A percentile compares a stretch with the other conserved stretches of the same genome.
These are phyloP conservation scores for Elsinoe fawcettii DNA, from an alignment of 2,329 filamentous ascomycete species.

Conservation along the genomic window DNA sequence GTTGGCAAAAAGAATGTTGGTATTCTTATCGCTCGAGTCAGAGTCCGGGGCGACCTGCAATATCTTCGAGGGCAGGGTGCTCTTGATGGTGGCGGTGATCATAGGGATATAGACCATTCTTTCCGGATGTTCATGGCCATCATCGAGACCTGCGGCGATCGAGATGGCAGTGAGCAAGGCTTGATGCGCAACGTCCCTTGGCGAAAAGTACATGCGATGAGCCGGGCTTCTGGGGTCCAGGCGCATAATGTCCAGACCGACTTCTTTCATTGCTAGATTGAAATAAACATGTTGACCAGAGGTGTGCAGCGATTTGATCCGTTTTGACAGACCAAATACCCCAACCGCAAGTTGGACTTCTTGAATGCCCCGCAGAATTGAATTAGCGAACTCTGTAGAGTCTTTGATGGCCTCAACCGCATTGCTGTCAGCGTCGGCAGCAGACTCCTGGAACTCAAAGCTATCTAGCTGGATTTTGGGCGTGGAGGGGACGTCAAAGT, in stretches of 20 bases:
- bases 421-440: conserved; percentile 64
- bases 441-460: conserved; percentile 44
- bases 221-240: conserved; percentile 88
- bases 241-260: conserved; percentile 85
- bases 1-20: conserved; percentile 94
- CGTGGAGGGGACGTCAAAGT: conserved; percentile 3
- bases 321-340: conserved; percentile 79
- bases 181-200: conserved; percentile 88
- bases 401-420: conserved; percentile 81
- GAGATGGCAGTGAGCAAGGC: conserved; percentile 86
- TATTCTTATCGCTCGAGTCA: conserved; percentile 73
- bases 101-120: conserved; percentile 90
- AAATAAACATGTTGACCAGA: conserved; percentile 66
- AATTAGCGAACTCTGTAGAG: conserved; percentile 85
- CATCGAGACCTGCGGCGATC: conserved; percentile 83
- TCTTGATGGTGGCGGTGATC: conserved; percentile 91
- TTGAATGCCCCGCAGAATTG: conserved; percentile 83
- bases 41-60: conserved; percentile 66
- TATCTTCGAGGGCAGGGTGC: conserved; percentile 88
- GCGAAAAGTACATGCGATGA: conserved; percentile 96
- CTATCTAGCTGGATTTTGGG: conserved; percentile 14
- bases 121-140: conserved; percentile 78
- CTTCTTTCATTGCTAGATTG: conserved; percentile 90
- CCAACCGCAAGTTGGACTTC: conserved; percentile 94
- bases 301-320: conserved; percentile 60